Evolutionary conservation across 768 basidiomycete genomes (phyloP).

Genomic region (Serendipita vermifera): DNA sequence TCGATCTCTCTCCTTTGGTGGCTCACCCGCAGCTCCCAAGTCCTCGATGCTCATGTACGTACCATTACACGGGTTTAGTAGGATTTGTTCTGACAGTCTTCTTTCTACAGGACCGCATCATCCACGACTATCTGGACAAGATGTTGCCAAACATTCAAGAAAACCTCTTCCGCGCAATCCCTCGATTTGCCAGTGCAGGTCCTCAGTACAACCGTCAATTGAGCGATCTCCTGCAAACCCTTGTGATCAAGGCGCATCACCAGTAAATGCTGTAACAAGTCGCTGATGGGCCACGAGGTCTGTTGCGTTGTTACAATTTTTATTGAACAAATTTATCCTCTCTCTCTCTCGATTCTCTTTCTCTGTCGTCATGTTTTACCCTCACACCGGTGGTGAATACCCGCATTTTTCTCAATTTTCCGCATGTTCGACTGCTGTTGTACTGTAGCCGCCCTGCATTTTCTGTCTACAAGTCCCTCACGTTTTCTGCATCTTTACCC

Average conservation of each 20-base stretch:
- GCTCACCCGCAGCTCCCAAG: slow-evolving; percentile 1
- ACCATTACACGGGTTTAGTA: neutral
- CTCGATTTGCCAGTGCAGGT: neutral
- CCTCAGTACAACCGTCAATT: slow-evolving; percentile 8
- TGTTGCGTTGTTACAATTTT: too few relatives aligned
- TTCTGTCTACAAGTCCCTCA: too few relatives aligned
- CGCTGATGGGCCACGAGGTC: too few relatives aligned
- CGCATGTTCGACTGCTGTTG: slow-evolving; percentile 5
- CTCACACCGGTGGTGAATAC: neutral
- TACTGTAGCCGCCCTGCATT: slow-evolving; percentile 5
- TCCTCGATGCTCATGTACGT: slow-evolving; percentile 9
- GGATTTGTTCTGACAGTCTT: neutral
- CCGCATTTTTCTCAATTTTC: neutral
- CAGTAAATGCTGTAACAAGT: neutral
- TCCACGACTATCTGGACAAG: slow-evolving; percentile 8
- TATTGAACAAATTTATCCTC: too few relatives aligned
- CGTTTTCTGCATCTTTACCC: too few relatives aligned
- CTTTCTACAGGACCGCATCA: slow-evolving; percentile 3
- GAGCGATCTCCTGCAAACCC: slow-evolving; percentile 3
- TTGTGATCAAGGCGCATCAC: slow-evolving; percentile 8
- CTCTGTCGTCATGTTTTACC: neutral
- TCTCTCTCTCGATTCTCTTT: neutral
- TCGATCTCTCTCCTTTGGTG: slow-evolving; percentile 5
- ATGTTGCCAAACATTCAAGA: slow-evolving; percentile 7
- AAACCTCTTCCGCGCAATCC: slow-evolving; percentile 6